Evolutionary conservation across 2,329 filamentous ascomycete species (phyloP), one percentile per base, ranked within the genome.

Genomic region (Ascomycota sp.): DNA sequence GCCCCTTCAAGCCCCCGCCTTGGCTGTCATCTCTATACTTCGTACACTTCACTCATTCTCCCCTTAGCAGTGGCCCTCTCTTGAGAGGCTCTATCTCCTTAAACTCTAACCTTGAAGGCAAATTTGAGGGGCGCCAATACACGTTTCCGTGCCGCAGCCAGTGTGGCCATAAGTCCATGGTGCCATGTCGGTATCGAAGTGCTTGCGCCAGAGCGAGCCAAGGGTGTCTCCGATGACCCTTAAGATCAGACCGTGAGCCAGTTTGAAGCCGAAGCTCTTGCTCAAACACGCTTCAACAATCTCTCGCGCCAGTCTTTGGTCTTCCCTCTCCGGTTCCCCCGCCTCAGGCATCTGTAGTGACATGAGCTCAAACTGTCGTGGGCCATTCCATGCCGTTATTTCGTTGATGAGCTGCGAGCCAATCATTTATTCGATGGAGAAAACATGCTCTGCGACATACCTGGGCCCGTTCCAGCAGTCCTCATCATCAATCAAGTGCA

Each of bases 181-280:
- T 2, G 59, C 47, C 40, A 55, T 38, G 39, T 69, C 64, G 1
- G 54, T 55, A 2, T 60, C 64, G 2, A 47, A 42, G 37, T 68
- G 37, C 22, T 53, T 55, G 41, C 59, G 56, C 64, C 64, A 69
- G 21, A 65, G 37, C 19, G 61, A 62, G 1, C 63, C 62, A 8
- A 70, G 43, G 1, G 65, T 69, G 12, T 55, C 48, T 1, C 58
- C 57, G 19, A 56, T 44, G 0, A 68, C 54, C 23, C 55, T 50
- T 7, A 67, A 28, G 17, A 67, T 67, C 17, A 68, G 38, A 0
- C 64, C 64, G 36, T 67, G 63, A 1, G 62, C 61, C 7, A 70
- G 43, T 44, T 69, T 69, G 42, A 69, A 61, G 2, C 55, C 57
- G 41, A 64, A 69, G 36, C 62, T 65, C 33, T 43, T 50, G 10